phyloP scores from a whole-genome alignment of 2,329 filamentous ascomycete genomes.

The Colletotrichum karsti region DNA sequence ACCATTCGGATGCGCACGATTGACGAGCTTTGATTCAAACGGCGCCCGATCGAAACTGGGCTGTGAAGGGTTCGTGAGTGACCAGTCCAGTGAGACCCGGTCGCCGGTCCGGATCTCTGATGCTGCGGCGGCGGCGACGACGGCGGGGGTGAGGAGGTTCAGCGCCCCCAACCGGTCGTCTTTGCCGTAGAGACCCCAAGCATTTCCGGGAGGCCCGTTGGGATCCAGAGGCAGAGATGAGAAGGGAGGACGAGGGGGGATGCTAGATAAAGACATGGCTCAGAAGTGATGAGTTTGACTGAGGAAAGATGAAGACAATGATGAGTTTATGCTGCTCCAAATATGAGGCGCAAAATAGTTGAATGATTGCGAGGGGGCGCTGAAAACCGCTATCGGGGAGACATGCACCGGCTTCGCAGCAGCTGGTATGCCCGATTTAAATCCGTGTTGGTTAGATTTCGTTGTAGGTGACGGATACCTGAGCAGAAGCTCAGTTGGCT shows the following conservation, averaged over 20 bases:
- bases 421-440: background rate
- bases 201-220: slow-evolving; percentile 58
- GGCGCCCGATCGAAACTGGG: slow-evolving; percentile 43
- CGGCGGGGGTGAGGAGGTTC: slow-evolving; percentile 62
- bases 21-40: slow-evolving; percentile 47
- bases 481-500: too few species aligned
- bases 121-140: slow-evolving; percentile 33
- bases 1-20: slow-evolving; percentile 40
- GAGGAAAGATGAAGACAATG: background rate
- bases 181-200: slow-evolving; percentile 64
- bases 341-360: background rate
- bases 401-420: background rate
- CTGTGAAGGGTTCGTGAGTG: slow-evolving; percentile 38
- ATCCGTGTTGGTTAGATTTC: too few species aligned
- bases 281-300: too few species aligned
- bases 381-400: background rate
- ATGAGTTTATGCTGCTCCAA: too few species aligned
- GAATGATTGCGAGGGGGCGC: background rate
- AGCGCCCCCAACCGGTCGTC: slow-evolving; percentile 62
- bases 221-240: slow-evolving; percentile 55
- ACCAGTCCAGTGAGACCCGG: slow-evolving; percentile 45
- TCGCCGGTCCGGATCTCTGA: slow-evolving; percentile 32
- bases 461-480: too few species aligned
- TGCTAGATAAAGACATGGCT: background rate
- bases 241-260: slow-evolving; percentile 7